These are phyloP conservation scores for Malus hybrid DNA, from an alignment of 331 rosid species.

Conservation along the genomic window DNA sequence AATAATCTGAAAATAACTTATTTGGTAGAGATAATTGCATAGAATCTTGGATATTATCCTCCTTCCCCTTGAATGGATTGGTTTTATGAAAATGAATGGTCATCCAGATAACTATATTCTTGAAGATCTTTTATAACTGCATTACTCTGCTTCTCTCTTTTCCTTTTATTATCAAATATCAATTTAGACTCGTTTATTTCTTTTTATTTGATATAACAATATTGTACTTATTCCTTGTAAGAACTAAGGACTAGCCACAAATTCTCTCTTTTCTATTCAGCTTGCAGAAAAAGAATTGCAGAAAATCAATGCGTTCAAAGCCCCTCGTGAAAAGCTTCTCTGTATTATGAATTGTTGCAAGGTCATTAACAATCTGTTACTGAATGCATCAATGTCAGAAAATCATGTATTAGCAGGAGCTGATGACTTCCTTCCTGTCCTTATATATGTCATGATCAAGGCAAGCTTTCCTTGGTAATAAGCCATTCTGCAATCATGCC, in stretches of 20 bases:
- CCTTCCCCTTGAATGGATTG: background rate
- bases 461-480: slow-evolving; percentile 77
- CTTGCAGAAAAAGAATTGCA: slow-evolving; percentile 67
- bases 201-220: background rate
- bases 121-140: background rate
- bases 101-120: slow-evolving; percentile 1
- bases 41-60: background rate
- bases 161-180: background rate
- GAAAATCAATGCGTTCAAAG: slow-evolving; percentile 59
- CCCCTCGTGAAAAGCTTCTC: slow-evolving; percentile 59
- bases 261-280: slow-evolving; percentile 19
- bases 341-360: slow-evolving; percentile 64
- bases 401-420: slow-evolving; percentile 62
- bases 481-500: slow-evolving; percentile 21
- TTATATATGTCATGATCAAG: slow-evolving; percentile 71
- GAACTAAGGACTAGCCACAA: background rate
- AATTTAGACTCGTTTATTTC: background rate
- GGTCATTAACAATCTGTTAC: slow-evolving; percentile 63
- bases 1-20: background rate
- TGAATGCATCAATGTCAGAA: slow-evolving; percentile 58
- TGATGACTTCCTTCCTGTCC: slow-evolving; percentile 75
- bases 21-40: background rate
- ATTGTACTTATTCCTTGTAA: background rate
- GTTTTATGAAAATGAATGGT: background rate
- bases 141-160: background rate